Evolutionary conservation across 2,329 filamentous ascomycete species (phyloP).

Genomic region (Pseudogymnoascus sp.): DNA sequence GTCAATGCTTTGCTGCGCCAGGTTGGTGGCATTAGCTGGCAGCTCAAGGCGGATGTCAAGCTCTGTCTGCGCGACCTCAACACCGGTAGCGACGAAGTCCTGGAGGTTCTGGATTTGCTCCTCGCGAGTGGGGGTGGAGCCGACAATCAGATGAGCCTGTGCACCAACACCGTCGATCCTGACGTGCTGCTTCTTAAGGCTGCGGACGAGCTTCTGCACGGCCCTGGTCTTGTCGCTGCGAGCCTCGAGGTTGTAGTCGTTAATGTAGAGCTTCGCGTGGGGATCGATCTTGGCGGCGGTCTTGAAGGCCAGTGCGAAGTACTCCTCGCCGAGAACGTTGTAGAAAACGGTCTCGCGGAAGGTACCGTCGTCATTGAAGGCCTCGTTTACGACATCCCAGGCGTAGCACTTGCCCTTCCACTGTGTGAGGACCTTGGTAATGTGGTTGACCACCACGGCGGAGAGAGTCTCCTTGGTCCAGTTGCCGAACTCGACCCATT

Average conservation of each 20-base stretch:
- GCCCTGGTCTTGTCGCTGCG: constrained; percentile 39
- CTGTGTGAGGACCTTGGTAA: constrained; percentile 48
- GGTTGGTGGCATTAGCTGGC: constrained; percentile 34
- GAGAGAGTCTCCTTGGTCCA: constrained; percentile 54
- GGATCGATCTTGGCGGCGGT: constrained; percentile 47
- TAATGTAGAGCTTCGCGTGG: constrained; percentile 51
- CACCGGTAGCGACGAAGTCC: constrained; percentile 41
- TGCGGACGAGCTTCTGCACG: constrained; percentile 35
- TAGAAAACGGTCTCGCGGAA: constrained; percentile 47
- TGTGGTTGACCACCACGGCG: constrained; percentile 49
- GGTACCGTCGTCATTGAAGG: constrained; percentile 47
- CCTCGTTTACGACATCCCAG: constrained; percentile 62
- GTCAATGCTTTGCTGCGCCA: constrained; percentile 39
- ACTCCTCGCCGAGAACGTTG: constrained; percentile 33
- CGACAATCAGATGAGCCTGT: constrained; percentile 52
- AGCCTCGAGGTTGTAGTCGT: constrained; percentile 56
- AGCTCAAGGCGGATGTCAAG: constrained; percentile 48
- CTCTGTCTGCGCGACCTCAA: constrained; percentile 55
- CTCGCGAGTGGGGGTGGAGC: constrained; percentile 39
- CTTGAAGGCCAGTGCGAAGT: constrained; percentile 43
- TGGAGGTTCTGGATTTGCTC: constrained; percentile 38
- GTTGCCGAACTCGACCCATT: constrained; percentile 40
- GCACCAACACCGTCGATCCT: constrained; percentile 56
- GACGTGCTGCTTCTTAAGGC: constrained; percentile 39
- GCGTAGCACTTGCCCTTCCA: constrained; percentile 52